Conservation (phyloP, 139 green algal species). For the Coelastrella sp. region DNA sequence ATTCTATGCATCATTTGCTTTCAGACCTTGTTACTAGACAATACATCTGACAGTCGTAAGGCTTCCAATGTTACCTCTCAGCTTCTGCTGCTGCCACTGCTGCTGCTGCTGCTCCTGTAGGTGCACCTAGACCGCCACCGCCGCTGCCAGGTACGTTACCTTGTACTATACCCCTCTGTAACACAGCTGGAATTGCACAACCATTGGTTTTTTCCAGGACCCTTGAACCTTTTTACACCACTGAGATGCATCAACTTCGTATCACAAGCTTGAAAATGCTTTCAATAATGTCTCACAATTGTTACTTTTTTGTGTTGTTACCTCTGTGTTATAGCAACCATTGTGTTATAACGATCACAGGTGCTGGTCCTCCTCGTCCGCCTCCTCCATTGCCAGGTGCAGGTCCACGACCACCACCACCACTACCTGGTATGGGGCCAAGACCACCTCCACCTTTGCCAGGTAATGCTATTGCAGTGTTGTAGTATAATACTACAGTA, state of each 20-base stretch:
- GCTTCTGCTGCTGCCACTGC: neutral
- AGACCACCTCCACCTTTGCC: constrained; percentile 35
- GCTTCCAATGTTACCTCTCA: neutral
- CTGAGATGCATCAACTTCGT: too few relatives aligned
- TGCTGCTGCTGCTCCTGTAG: neutral
- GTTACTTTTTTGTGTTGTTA: too few relatives aligned
- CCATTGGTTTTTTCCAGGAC: neutral
- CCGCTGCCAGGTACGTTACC: constrained; percentile 23
- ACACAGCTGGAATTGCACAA: neutral
- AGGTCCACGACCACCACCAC: neutral
- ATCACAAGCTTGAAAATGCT: too few relatives aligned
- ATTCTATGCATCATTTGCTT: neutral
- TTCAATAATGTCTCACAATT: too few relatives aligned
- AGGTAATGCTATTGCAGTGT: neutral
- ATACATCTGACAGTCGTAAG: neutral
- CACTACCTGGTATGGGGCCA: constrained; percentile 6
- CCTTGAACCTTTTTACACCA: too few relatives aligned
- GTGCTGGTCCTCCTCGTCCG: neutral
- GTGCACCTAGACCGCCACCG: constrained; percentile 31
- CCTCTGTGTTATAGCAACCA: neutral
- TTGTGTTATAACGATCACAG: neutral
- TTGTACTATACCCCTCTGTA: neutral
- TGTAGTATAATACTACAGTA: too few relatives aligned
- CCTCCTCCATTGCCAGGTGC: neutral
- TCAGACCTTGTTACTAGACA: neutral